Evolutionary conservation across 257 asterid species (phyloP).

Genomic region (Haberlea rhodopensis): DNA sequence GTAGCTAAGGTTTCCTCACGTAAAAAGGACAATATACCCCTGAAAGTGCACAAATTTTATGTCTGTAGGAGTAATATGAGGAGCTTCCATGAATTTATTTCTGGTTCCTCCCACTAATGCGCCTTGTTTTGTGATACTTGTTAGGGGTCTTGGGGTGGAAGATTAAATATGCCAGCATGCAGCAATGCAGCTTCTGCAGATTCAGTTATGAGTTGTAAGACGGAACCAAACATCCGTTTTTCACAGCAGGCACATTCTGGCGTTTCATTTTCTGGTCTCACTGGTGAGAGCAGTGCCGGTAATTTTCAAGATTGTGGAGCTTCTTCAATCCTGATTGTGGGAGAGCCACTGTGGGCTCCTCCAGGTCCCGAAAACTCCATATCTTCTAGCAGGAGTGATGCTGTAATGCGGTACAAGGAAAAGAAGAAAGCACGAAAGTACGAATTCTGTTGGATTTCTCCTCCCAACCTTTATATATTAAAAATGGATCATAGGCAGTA

Average conservation of each 20-base stretch:
- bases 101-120: not conserved
- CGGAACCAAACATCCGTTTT: constrained; percentile 66
- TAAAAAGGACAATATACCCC: not conserved
- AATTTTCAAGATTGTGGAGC: constrained; percentile 59
- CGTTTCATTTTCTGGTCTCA: constrained; percentile 68
- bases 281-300: constrained; percentile 62
- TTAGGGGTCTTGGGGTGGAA: constrained; percentile 56
- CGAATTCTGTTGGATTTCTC: constrained; percentile 13
- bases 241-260: constrained; percentile 49
- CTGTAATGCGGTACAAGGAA: constrained; percentile 50
- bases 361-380: constrained; percentile 37
- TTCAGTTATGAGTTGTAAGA: constrained; percentile 71
- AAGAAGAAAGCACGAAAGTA: constrained; percentile 56
- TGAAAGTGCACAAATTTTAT: not conserved
- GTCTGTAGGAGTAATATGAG: not conserved
- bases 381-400: constrained; percentile 40
- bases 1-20: not conserved
- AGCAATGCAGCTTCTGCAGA: constrained; percentile 85
- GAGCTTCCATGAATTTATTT: constrained; percentile 8
- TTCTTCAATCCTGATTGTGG: constrained; percentile 40
- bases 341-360: constrained; percentile 43
- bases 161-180: constrained; percentile 51
- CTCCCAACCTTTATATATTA: not conserved
- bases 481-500: not conserved
- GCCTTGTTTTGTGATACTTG: constrained; percentile 19